Base-by-base conservation (phyloP, 2,329 filamentous ascomycete genomes). In the Macrophomina pseudophaseolina region DNA sequence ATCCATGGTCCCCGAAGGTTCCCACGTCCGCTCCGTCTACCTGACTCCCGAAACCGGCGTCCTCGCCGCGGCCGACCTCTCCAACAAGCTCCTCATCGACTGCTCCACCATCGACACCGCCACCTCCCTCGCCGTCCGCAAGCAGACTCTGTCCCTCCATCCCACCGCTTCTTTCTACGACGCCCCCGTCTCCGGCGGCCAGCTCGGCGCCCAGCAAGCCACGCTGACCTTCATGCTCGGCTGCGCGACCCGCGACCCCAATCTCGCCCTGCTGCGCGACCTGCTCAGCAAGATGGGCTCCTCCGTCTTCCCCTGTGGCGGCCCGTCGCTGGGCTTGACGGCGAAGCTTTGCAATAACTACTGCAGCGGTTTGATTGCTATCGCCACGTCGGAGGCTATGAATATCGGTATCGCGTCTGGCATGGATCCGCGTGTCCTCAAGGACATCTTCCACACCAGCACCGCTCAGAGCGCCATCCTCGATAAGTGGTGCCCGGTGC, bases 321-420 rank as follows among this genome's bases (percentile, higher is more conserved):
- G 82, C 0, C 81, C 84, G 0, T 83, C 83, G 0, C 78, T 87
- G 0, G 86, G 87, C 0, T 80, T 89, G 3, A 83, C 85, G 0
- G 85, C 86, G 0, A 89, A 88, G 74, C 75, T 88, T 5, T 86
- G 82, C 65, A 89, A 89, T 72, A 89, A 89, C 70, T 89, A 89
- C 73, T 80, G 84, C 58, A 86, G 83, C 0, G 86, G 85, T 0
- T 76, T 87, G 28, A 88, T 88, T 66, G 83, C 86, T 5, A 86
- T 89, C 64, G 86, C 86, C 0, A 82, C 80, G 51, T 81, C 84
- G 0, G 87, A 89, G 72, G 85, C 86, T 0, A 84, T 88, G 79
- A 83, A 87, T 67, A 86, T 89, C 74, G 86, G 86, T 0, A 88
- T 89, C 78, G 76, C 80, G 1, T 81, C 83, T 5, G 86, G 87